A percentile compares a stretch with the other conserved stretches of the same genome.
Evolutionary conservation across 768 basidiomycete genomes (phyloP).

Genomic region (Asterophora parasitica): DNA sequence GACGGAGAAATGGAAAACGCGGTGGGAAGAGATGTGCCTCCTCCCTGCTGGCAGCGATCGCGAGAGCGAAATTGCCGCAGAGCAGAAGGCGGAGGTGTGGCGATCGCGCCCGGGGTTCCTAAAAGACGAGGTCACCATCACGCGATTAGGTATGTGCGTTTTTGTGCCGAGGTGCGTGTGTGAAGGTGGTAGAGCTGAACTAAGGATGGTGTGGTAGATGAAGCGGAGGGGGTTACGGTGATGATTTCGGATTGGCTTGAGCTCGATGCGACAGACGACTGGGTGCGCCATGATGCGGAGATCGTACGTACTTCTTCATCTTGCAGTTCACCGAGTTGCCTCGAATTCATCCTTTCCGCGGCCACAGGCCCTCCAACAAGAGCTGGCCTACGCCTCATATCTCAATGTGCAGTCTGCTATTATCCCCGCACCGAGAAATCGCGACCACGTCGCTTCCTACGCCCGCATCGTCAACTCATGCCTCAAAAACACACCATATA

Average conservation of each 20-base stretch:
- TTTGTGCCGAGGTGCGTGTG: neutral
- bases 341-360: neutral
- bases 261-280: conserved; percentile 87
- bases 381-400: conserved; percentile 89
- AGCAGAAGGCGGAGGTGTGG: conserved; percentile 81
- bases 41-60: conserved; percentile 44
- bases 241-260: conserved; percentile 94
- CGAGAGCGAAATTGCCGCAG: conserved; percentile 36
- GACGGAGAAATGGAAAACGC: conserved; percentile 75
- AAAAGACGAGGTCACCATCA: conserved; percentile 84
- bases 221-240: conserved; percentile 65
- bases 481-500: conserved; percentile 62
- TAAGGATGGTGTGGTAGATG: conserved; percentile 41
- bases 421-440: conserved; percentile 82
- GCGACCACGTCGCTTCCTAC: conserved; percentile 85
- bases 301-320: conserved; percentile 51
- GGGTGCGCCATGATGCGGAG: conserved; percentile 94
- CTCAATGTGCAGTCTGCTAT: conserved; percentile 82
- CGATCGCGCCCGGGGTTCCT: conserved; percentile 74
- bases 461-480: conserved; percentile 85
- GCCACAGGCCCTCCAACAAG: conserved; percentile 83
- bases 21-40: conserved; percentile 90
- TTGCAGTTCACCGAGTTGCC: neutral
- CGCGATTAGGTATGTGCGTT: conserved; percentile 67
- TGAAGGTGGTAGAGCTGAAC: neutral